Base-by-base conservation (phyloP, 176 grass and related monocot genomes). In the Oryza rufipogon region DNA sequence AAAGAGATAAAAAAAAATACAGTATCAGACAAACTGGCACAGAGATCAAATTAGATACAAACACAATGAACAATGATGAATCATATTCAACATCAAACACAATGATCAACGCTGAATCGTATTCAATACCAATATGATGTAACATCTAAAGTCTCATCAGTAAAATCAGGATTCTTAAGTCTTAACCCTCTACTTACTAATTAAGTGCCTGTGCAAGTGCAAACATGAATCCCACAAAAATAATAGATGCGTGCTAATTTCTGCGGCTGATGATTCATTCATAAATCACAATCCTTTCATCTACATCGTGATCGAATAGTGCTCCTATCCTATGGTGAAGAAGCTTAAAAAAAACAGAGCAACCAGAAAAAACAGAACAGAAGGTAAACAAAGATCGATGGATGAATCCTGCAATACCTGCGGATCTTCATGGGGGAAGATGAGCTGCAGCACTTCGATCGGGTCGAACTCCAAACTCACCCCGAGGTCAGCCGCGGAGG, bases 391-490 rank as follows among this genome's bases (percentile, higher is more conserved):
- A 20, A 84, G 71, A 64, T 56, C 8, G 14, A 26, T 28, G 9
- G 12, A 13, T 30, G 73, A 3, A 17, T 7, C 16, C 64, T 20
- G 8, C 39, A 13, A n/a, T 9, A 90, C 84, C 79, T 83, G 58
- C 15, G 60, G 84, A 7, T 90, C 84, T 6, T 79, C 79, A 14
- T 2, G 65, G 33, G 88, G 84, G 74, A 90, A 90, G 68, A 86
- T 78, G 68, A 86, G 88, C 61, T 78, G 79, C 9, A 90, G 88
- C 58, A 56, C 45, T 7, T 78, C 74, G 36, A 86, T 11, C 1
- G 88, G 84, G 11, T 90, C 79, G 47, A 68, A 73, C 11, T 90
- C 84, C 13, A 90, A 48, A 58, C 60, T 83, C 12, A 86, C 10
- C 15, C 79, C 84, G 14, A 90, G 74, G 19, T 79, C 88, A 0